Base-by-base conservation (phyloP, 768 basidiomycete species). In the Cystobasidium ongulense region DNA sequence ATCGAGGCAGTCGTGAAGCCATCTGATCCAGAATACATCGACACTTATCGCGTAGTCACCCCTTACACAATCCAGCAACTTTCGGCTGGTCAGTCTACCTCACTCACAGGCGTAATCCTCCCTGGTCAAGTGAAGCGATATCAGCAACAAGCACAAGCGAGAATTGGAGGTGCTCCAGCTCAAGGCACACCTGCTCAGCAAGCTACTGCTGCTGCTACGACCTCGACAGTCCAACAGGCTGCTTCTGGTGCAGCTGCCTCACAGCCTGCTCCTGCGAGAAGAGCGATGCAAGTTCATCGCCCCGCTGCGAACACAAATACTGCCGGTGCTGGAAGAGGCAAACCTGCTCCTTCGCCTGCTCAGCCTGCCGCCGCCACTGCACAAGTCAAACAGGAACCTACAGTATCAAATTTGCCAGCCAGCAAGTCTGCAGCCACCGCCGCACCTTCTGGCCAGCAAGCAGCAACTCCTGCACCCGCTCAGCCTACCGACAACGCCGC, bases 1-100 rank as follows among this genome's bases (percentile, higher is more conserved):
- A 97, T 99, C 80, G 92, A 95, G 76, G 83, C 83, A 74, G 74
- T 72, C 17, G 74, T 31, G 27, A 61, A 70, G 35, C 38, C 72
- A 11, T 43, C 29, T 11, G 74, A 66, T 39, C 73, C 27, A n/a
- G 73, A 64, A 13, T 72, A 67, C 33, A 73, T 73, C 21, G 76
- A 67, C 35, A 76, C 78, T 57, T 80, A 81, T 74, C 79, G 79
- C 38, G 81, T 81, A 65, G 80, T 80, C 29, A 81, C 81, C 7
- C 81, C 81, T n/a, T 77, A 79, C 57, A 80, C 80, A 46, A 79
- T 78, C 63, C 78, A 38, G 46, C 66, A 59, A 23, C 53, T 75
- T 18, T 4, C 36, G 17, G 27, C 62, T 4, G 63, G 63, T 54
- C 39, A 72, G 41, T 25, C 68, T 18, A 31, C 38, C 72, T 62